Percentiles rank a stretch among this genome's conserved stretches.
These are phyloP conservation scores for Trypanosoma platydactyli DNA, from an alignment of 208 protist genomes.

Conservation along the genomic window DNA sequence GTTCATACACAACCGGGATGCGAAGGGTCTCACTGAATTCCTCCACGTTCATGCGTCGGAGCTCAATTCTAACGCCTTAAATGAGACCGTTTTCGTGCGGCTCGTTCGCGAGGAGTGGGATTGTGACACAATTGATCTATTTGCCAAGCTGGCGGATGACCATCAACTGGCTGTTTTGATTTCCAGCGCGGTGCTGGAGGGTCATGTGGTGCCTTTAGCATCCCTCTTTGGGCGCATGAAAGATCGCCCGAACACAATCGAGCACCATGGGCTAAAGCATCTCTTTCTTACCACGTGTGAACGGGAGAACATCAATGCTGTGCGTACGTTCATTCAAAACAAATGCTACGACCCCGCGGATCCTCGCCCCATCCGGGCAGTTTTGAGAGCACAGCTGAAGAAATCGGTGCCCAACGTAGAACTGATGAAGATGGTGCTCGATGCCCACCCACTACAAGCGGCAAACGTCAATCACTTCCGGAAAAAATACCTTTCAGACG, in stretches of 20 bases:
- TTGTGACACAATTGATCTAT: conserved; percentile 37
- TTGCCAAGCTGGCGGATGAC: conserved; percentile 63
- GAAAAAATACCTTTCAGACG: conserved; percentile 35
- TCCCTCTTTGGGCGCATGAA: conserved; percentile 60
- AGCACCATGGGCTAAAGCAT: conserved; percentile 51
- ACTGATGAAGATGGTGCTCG: conserved; percentile 48
- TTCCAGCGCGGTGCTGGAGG: conserved; percentile 59
- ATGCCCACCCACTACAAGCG: conserved; percentile 40
- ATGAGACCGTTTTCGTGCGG: conserved; percentile 58
- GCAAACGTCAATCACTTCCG: conserved; percentile 45
- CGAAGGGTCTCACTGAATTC: conserved; percentile 39
- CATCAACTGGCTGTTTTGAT: conserved; percentile 66
- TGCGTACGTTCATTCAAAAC: conserved; percentile 54
- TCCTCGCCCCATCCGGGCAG: conserved; percentile 51
- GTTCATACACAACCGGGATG: conserved; percentile 62
- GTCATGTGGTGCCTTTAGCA: conserved; percentile 44
- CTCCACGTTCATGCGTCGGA: conserved; percentile 29
- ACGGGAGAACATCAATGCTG: conserved; percentile 51
- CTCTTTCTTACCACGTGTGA: conserved; percentile 77
- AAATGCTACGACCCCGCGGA: conserved; percentile 64
- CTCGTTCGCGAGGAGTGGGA: conserved; percentile 61
- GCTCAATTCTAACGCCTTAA: conserved; percentile 40
- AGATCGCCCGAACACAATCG: conserved; percentile 45
- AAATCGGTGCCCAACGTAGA: conserved; percentile 41
- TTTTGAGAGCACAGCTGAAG: conserved; percentile 55